A percentile compares a stretch with the other conserved stretches of the same genome.
Evolutionary conservation across 1,139 yeast species (phyloP).

Genomic region (Pichia sp.): DNA sequence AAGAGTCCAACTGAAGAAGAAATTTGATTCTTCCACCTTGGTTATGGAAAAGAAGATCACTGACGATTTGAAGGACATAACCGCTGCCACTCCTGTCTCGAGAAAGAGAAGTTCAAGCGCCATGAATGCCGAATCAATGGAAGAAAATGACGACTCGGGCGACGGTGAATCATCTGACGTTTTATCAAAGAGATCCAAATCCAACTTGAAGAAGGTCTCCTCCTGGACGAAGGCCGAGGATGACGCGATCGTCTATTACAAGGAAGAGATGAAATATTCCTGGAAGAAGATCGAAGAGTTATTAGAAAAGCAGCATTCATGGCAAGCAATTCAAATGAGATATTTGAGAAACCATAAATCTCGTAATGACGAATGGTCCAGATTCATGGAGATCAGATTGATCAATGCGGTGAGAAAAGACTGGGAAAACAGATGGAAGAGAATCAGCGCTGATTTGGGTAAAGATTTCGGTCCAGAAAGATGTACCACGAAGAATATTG

Average conservation of each 20-base stretch:
- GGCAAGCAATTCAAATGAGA: conserved; percentile 46
- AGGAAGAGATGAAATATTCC: conserved; percentile 36
- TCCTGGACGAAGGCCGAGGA: conserved; percentile 40
- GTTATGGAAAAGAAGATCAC: conserved; percentile 15
- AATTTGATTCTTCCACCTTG: conserved; percentile 9
- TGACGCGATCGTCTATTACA: conserved; percentile 36
- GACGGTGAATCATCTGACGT: neutral
- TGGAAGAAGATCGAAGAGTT: conserved; percentile 39
- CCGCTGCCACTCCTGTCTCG: neutral
- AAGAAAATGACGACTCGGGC: neutral
- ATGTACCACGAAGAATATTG: conserved; percentile 30
- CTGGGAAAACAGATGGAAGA: conserved; percentile 41
- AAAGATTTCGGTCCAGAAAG: conserved; percentile 29
- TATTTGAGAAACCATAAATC: conserved; percentile 39
- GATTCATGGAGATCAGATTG: conserved; percentile 33
- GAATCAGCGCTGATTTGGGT: conserved; percentile 33
- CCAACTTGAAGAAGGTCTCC: neutral
- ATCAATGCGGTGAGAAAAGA: conserved; percentile 34
- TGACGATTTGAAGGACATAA: conserved; percentile 7
- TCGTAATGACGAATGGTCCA: conserved; percentile 34
- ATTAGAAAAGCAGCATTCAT: conserved; percentile 36
- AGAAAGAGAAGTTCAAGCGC: neutral
- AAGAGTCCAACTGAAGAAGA: conserved; percentile 26
- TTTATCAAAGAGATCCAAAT: neutral
- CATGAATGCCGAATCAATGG: neutral